Evolutionary conservation across 2,329 filamentous ascomycete genomes (phyloP).

Genomic region (Fusarium succisae): DNA sequence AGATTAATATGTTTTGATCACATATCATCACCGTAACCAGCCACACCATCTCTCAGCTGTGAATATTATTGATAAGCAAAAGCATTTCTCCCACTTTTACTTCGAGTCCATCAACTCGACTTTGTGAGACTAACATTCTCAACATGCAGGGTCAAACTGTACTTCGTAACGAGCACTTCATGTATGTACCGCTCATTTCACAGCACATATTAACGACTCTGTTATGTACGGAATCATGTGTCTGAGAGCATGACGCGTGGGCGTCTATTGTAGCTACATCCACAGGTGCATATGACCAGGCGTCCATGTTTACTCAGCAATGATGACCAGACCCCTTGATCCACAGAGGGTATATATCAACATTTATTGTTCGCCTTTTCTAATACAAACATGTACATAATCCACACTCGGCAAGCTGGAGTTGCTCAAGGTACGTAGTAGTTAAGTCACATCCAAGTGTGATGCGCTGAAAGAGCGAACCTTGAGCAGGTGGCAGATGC

Average conservation of each 20-base stretch:
- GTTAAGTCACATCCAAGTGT: neutral
- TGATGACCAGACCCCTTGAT: neutral
- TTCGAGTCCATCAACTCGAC: neutral
- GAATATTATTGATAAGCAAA: neutral
- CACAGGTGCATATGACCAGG: neutral
- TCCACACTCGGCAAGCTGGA: neutral
- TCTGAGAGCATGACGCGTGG: neutral
- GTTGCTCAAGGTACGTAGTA: neutral
- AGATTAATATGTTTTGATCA: neutral
- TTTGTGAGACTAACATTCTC: neutral
- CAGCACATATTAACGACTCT: neutral
- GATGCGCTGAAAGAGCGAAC: neutral
- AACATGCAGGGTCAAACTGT: neutral
- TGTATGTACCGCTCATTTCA: neutral
- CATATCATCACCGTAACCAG: neutral
- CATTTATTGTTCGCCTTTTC: neutral
- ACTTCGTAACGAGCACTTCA: neutral
- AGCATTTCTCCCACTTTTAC: neutral
- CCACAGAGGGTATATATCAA: neutral
- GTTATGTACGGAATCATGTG: neutral
- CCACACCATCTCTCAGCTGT: neutral
- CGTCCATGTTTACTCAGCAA: neutral
- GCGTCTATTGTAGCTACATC: neutral
- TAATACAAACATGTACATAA: neutral
- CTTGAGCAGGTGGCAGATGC: neutral